Evolutionary conservation across 1,284 basidiomycete genomes (phyloP).

Genomic region (Ceratobasidium sp.): DNA sequence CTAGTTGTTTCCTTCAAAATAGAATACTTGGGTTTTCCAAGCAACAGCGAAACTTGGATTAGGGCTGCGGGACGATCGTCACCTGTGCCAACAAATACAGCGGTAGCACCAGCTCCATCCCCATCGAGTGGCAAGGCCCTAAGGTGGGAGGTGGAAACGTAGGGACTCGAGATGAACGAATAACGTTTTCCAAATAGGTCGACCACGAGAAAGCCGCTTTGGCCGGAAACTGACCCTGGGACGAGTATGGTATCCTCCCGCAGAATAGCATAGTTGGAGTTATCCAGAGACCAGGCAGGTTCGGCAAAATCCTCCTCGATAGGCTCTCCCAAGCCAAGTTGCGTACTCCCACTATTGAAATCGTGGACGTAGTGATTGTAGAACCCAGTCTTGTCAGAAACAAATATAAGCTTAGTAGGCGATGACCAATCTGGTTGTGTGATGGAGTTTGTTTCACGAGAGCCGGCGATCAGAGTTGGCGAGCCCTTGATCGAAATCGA

Average conservation of each 20-base stretch:
- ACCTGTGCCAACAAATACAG: constrained; percentile 51
- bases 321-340: constrained; percentile 57
- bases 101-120: constrained; percentile 36
- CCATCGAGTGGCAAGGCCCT: constrained; percentile 47
- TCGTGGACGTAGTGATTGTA: constrained; percentile 71
- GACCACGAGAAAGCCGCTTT: constrained; percentile 43
- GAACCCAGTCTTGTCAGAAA: constrained; percentile 71
- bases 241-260: constrained; percentile 57
- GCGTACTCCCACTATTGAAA: constrained; percentile 47
- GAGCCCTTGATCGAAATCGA: constrained; percentile 16
- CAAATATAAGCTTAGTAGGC: constrained; percentile 67
- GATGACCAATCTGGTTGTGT: constrained; percentile 61
- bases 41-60: constrained; percentile 50
- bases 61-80: constrained; percentile 54
- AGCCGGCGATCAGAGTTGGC: constrained; percentile 55
- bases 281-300: constrained; percentile 65
- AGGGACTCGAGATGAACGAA: constrained; percentile 55
- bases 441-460: constrained; percentile 44
- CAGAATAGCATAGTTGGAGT: constrained; percentile 60
- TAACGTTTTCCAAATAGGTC: constrained; percentile 38
- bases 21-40: constrained; percentile 39
- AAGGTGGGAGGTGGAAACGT: constrained; percentile 56
- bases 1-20: background rate
- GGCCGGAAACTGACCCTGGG: constrained; percentile 59
- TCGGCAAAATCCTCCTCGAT: constrained; percentile 64